Conservation (phyloP, 2,329 filamentous ascomycete species). For the Aspergillus terreus region DNA sequence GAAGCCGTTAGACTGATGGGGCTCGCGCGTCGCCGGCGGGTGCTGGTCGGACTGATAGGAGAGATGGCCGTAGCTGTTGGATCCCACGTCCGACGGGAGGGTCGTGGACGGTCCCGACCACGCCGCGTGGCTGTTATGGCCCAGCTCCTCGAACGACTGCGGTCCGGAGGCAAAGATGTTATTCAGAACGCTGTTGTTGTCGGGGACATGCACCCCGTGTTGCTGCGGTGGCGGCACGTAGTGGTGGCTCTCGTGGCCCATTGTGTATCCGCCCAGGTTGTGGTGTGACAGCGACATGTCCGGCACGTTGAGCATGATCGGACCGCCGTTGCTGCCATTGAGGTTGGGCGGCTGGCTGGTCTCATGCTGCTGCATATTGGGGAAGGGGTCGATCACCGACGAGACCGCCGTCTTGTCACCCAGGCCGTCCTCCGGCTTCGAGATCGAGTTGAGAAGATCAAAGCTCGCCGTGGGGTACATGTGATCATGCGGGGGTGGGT, state of each 20-base stretch:
- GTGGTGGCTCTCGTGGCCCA: constrained; percentile 33
- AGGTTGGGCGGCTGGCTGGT: constrained; percentile 29
- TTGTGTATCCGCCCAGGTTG: constrained; percentile 25
- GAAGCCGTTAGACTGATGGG: constrained; percentile 29
- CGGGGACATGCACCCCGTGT: constrained; percentile 26
- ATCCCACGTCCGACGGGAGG: constrained; percentile 29
- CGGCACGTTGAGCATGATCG: constrained; percentile 34
- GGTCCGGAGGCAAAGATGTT: constrained; percentile 29
- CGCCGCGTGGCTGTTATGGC: constrained; percentile 23
- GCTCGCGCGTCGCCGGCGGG: constrained; percentile 29
- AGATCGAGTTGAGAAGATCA: constrained; percentile 34
- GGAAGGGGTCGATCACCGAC: constrained; percentile 34
- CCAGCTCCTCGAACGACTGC: constrained; percentile 34
- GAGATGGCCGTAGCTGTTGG: constrained; percentile 30
- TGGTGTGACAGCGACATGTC: constrained; percentile 32
- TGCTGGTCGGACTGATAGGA: constrained; percentile 31
- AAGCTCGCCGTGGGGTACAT: constrained; percentile 30
- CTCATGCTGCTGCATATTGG: constrained; percentile 27
- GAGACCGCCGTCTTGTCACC: constrained; percentile 33
- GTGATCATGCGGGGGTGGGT: constrained; percentile 32
- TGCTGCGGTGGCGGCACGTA: constrained; percentile 33
- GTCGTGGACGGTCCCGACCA: constrained; percentile 30
- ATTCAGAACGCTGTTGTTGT: constrained; percentile 30
- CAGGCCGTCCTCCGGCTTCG: constrained; percentile 31
- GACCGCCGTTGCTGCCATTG: constrained; percentile 23